Evolutionary conservation across 768 basidiomycete genomes (phyloP).

Genomic region (Xerocomellus chrysenteron): DNA sequence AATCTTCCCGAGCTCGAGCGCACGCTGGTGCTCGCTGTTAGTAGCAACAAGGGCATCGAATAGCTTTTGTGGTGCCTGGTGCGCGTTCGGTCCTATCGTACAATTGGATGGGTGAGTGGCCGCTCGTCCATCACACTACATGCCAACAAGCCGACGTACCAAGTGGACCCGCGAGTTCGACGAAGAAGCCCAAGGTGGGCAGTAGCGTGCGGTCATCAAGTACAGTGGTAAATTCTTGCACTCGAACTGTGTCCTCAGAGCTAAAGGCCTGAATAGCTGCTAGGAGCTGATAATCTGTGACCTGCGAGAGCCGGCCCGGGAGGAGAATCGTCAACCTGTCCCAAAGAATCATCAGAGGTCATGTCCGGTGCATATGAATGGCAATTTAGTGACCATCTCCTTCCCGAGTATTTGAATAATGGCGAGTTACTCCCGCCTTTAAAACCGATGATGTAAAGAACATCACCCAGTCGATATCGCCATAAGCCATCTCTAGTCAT

Average conservation of each 20-base stretch:
- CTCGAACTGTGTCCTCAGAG: constrained; percentile 1
- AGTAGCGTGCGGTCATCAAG: constrained; percentile 10
- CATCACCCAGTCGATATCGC: constrained; percentile 24
- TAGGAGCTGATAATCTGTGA: constrained; percentile 6
- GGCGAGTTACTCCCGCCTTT: constrained; percentile 1
- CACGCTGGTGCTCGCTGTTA: background rate
- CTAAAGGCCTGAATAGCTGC: background rate
- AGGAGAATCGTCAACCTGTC: constrained; percentile 11
- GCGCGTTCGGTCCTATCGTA: constrained; percentile 2
- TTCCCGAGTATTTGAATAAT: constrained; percentile 11
- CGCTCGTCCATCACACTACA: too few species aligned
- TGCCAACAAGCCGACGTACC: constrained; percentile 4
- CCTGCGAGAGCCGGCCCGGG: background rate
- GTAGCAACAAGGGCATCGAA: constrained; percentile 10
- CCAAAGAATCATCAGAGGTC: background rate
- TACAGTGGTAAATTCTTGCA: constrained; percentile 18
- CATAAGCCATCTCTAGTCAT: constrained; percentile 21
- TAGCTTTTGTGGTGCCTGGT: background rate
- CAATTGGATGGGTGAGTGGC: background rate
- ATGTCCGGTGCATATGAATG: too few species aligned
- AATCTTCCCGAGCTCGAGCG: background rate
- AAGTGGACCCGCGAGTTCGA: constrained; percentile 8
- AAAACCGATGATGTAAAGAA: constrained; percentile 19
- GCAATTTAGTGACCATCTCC: constrained; percentile 14
- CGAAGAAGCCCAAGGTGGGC: constrained; percentile 11